Base-by-base conservation (phyloP, 106 monocot genomes). In the Dendrobium officinale region DNA sequence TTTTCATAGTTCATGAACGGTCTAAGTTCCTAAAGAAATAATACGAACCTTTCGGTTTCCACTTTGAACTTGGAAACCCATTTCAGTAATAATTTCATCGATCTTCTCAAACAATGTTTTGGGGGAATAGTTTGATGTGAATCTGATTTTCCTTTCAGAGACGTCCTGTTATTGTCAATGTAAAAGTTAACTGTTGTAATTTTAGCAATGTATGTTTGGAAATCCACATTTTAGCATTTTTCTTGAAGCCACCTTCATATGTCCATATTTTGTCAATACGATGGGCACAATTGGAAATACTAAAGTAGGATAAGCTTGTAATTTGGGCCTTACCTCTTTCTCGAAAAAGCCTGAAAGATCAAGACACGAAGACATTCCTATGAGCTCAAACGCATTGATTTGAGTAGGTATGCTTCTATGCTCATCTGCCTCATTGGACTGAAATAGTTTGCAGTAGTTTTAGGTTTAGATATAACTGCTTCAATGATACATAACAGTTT, bases 301-400 rank as follows among this genome's bases (percentile, higher is more conserved):
- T 15, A 15, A 51, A 51, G 15, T 51, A 51, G 61, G 22, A 61
- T n/a, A 4, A 22, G 61, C 9, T 22, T 20, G 24, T 41, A 6
- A 6, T 22, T 31, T 42, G n/a, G 10, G 58, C 13, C 37, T 70
- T 24, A 98, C 98, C 92, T 95, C 94, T 85, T 89, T 88, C 84
- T 95, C 98, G 37, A 98, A 98, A 33, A 98, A 91, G 6, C 98
- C 98, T 10, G 98, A 98, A 75, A 98, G 92, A 86, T 98, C 98
- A 24, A 98, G 87, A 55, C 31, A 89, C 16, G 94, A 90, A 72
- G 98, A 92, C 98, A 98, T 98, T 42, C 98, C 92, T 73, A 98
- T 98, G 29, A 98, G 79, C 77, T 91, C 86, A 77, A 98, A 98
- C 41, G 98, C 97, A 87, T 98, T 98, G 66, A 91, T 92, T 79